phyloP scores from a whole-genome alignment of 1,284 basidiomycete genomes.

The Fomes fomentarius region DNA sequence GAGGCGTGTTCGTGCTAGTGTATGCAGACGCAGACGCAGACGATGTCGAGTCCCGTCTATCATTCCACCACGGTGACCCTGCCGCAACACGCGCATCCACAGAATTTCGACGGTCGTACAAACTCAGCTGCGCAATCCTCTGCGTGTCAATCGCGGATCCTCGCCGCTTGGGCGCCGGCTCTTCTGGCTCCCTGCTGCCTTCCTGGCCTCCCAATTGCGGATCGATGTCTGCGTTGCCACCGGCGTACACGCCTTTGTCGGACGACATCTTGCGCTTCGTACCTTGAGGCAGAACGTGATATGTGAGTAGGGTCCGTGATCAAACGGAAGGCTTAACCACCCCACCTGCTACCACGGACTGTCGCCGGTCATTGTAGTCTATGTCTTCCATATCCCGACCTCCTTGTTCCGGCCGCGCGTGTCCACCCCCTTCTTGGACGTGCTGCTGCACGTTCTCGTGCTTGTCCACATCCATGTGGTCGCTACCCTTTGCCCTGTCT shows the following conservation, averaged over 20 bases:
- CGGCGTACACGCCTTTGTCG: constrained; percentile 55
- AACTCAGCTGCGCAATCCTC: constrained; percentile 67
- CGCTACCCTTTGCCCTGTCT: constrained; percentile 39
- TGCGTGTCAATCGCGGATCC: constrained; percentile 79
- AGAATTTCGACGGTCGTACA: constrained; percentile 77
- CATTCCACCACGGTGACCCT: constrained; percentile 57
- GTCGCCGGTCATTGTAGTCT: constrained; percentile 65
- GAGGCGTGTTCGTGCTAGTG: constrained; percentile 53
- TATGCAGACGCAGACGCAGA: constrained; percentile 68
- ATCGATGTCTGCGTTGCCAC: constrained; percentile 63
- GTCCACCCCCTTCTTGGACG: constrained; percentile 21
- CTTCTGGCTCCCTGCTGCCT: constrained; percentile 62
- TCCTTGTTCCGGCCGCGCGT: constrained; percentile 20
- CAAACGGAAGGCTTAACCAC: constrained; percentile 21
- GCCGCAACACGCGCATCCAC: constrained; percentile 58
- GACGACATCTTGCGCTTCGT: constrained; percentile 81
- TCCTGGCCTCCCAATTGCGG: constrained; percentile 72
- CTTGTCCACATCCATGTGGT: constrained; percentile 52
- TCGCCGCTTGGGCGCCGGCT: constrained; percentile 76
- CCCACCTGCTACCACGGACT: constrained; percentile 33
- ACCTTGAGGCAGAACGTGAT: constrained; percentile 51
- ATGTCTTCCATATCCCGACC: constrained; percentile 44
- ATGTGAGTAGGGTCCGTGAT: constrained; percentile 24
- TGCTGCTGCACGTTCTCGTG: constrained; percentile 24
- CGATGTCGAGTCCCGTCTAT: constrained; percentile 73